These are phyloP conservation scores for Colletotrichum kahawae DNA, from an alignment of 2,329 filamentous ascomycete genomes.

Conservation along the genomic window DNA sequence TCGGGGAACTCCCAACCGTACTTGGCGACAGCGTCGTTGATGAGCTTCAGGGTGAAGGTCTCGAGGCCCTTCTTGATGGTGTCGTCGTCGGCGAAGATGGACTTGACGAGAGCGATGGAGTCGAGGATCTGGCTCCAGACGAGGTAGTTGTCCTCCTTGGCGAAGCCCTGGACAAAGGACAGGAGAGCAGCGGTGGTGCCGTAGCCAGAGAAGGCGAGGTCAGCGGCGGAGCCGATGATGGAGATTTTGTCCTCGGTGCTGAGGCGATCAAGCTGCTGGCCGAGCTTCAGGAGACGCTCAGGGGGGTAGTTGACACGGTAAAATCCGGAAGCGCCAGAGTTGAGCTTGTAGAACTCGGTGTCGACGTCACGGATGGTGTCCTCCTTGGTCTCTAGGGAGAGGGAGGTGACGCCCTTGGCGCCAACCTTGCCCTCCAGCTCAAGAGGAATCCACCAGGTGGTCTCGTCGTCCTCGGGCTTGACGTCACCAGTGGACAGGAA, in stretches of 20 bases:
- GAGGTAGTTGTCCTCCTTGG: constrained; percentile 80
- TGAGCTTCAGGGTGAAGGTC: constrained; percentile 79
- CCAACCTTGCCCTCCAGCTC: constrained; percentile 79
- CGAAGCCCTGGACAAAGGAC: constrained; percentile 84
- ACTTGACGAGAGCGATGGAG: constrained; percentile 77
- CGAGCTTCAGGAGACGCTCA: constrained; percentile 80
- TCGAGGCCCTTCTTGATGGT: constrained; percentile 75
- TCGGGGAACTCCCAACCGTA: constrained; percentile 86
- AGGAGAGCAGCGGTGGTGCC: constrained; percentile 82
- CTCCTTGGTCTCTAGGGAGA: constrained; percentile 77
- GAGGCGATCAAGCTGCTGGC: constrained; percentile 76
- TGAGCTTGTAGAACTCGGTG: constrained; percentile 90
- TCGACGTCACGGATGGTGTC: constrained; percentile 78
- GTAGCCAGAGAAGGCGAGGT: constrained; percentile 86
- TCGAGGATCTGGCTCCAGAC: constrained; percentile 89
- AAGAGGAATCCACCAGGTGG: constrained; percentile 94
- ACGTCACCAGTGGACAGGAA: constrained; percentile 94
- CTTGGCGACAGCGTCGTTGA: constrained; percentile 75
- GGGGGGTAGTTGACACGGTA: constrained; percentile 94
- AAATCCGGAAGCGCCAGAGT: constrained; percentile 85
- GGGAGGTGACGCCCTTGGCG: constrained; percentile 63
- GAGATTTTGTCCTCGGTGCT: constrained; percentile 91
- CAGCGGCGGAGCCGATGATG: constrained; percentile 86
- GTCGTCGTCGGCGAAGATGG: constrained; percentile 82
- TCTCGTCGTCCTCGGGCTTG: constrained; percentile 88